Evolutionary conservation across 2,329 filamentous ascomycete genomes (phyloP).

Genomic region (Sporothrix humicola): DNA sequence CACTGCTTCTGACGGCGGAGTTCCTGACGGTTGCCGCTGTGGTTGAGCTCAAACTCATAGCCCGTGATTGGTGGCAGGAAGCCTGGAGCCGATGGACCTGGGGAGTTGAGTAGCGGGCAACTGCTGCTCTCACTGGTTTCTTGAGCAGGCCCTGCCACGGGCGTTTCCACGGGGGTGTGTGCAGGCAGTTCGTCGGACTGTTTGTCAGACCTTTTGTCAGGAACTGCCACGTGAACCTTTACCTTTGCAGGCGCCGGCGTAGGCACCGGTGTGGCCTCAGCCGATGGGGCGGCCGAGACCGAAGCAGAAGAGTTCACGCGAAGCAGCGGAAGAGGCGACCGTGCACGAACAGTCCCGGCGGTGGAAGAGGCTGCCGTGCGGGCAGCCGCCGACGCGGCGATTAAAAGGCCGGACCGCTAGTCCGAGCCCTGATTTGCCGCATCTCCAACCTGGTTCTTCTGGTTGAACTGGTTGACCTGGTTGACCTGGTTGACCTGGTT

Average conservation of each 20-base stretch:
- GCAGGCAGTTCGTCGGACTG: too few relatives aligned
- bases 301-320: neutral
- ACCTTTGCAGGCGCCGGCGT: too few relatives aligned
- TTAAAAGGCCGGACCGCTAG: slow-evolving; percentile 24
- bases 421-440: slow-evolving; percentile 9
- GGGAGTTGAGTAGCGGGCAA: neutral
- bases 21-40: slow-evolving; percentile 35
- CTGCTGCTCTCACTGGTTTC: neutral
- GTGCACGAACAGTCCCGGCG: neutral
- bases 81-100: slow-evolving; percentile 12
- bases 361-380: neutral
- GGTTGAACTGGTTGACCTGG: neutral
- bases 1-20: slow-evolving; percentile 36
- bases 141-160: too few relatives aligned
- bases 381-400: neutral
- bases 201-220: too few relatives aligned
- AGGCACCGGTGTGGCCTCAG: too few relatives aligned
- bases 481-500: neutral
- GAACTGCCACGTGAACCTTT: too few relatives aligned
- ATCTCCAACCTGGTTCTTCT: neutral
- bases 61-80: slow-evolving; percentile 33
- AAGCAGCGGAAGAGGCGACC: neutral
- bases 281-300: neutral
- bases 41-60: slow-evolving; percentile 39
- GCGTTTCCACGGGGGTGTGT: too few relatives aligned